A percentile compares a stretch with the other conserved stretches of the same genome.
Conservation (phyloP, 371 early-diverging fungal genomes). For the Mortierella sp. region DNA sequence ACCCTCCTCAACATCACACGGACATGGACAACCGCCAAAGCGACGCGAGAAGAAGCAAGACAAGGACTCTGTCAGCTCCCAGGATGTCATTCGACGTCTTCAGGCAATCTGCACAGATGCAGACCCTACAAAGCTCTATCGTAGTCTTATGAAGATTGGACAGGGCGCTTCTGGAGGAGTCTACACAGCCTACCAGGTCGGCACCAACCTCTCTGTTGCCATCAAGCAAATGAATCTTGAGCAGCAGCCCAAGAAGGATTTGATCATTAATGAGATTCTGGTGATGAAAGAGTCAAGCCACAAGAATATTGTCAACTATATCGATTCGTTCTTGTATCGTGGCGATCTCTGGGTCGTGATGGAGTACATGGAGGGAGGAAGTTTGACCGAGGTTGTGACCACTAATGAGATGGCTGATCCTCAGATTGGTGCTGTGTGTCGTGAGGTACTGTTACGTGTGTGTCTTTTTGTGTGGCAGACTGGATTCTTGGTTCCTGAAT, state of each 20-base stretch:
- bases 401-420: conserved; percentile 88
- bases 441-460: conserved; percentile 65
- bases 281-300: conserved; percentile 83
- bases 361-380: conserved; percentile 96
- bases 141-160: conserved; percentile 75
- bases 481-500: background rate
- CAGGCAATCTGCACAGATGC: conserved; percentile 81
- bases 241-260: conserved; percentile 88
- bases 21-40: conserved; percentile 50
- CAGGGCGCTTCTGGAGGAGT: conserved; percentile 75
- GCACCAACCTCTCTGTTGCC: conserved; percentile 73
- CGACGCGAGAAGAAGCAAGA: conserved; percentile 56
- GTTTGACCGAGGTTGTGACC: conserved; percentile 85
- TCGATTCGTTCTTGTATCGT: conserved; percentile 81
- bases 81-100: conserved; percentile 80
- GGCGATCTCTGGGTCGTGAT: conserved; percentile 87
- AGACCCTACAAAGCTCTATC: conserved; percentile 73
- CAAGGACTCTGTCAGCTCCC: conserved; percentile 55
- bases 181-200: conserved; percentile 78
- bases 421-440: conserved; percentile 87
- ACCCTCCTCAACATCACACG: conserved; percentile 10
- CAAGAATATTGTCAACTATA: conserved; percentile 89
- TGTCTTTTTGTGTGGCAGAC: background rate
- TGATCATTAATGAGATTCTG: conserved; percentile 91
- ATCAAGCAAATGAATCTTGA: conserved; percentile 93